Conservation (phyloP, 257 asterid genomes). For the Solanum ossicruentum region DNA sequence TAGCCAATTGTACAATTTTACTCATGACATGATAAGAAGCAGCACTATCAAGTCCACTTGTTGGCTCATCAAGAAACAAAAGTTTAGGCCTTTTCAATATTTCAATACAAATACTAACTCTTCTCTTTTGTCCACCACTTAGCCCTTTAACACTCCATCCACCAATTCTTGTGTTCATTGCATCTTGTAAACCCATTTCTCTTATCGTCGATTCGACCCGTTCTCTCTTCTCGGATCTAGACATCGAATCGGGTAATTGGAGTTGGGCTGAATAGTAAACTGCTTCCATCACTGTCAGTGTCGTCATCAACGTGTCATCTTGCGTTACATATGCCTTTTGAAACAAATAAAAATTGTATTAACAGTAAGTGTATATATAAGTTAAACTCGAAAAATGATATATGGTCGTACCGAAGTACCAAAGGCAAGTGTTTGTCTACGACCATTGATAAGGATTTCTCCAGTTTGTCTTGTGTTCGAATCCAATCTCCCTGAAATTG, state of each 20-base stretch:
- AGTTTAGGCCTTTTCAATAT: conserved; percentile 43
- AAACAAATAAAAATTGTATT: fast-evolving
- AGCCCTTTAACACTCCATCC: conserved; percentile 58
- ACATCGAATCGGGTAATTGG: conserved; percentile 37
- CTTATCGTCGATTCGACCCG: conserved; percentile 32
- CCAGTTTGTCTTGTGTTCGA: conserved; percentile 39
- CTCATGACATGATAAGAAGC: conserved; percentile 46
- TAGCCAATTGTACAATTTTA: conserved; percentile 25
- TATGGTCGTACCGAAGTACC: conserved; percentile 43
- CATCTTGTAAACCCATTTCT: conserved; percentile 50
- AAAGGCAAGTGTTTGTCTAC: conserved; percentile 39
- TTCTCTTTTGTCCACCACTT: conserved; percentile 54
- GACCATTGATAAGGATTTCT: conserved; percentile 51
- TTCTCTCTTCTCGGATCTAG: conserved; percentile 26
- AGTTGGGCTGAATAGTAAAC: conserved; percentile 45
- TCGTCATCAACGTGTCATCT: conserved; percentile 45
- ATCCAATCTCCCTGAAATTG: conserved; percentile 37
- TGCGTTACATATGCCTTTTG: conserved; percentile 52
- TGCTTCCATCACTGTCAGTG: conserved; percentile 48
- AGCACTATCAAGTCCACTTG: conserved; percentile 52
- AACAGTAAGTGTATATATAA: neutral
- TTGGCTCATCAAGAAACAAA: conserved; percentile 49
- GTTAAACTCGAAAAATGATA: neutral
- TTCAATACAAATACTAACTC: conserved; percentile 53
- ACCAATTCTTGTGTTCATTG: conserved; percentile 42